Conservation (phyloP, 2,329 filamentous ascomycete species). For the Fusarium dimerum region DNA sequence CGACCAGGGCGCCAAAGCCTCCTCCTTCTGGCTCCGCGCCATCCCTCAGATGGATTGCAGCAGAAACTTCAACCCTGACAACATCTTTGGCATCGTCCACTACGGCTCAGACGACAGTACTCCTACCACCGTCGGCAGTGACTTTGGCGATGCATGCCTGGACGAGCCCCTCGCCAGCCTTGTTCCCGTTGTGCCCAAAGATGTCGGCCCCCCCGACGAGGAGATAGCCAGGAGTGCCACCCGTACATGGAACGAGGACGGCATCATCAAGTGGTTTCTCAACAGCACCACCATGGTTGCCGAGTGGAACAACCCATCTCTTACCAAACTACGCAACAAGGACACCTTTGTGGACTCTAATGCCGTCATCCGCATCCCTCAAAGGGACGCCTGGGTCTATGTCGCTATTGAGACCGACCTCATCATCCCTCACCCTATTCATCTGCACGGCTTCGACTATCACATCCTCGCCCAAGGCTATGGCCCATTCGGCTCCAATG, state of each 20-base stretch:
- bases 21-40: conserved; percentile 52
- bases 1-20: conserved; percentile 33
- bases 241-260: conserved; percentile 27
- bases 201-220: conserved; percentile 32
- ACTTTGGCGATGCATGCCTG: conserved; percentile 30
- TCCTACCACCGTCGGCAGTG: conserved; percentile 14
- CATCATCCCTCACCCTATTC: conserved; percentile 36
- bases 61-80: conserved; percentile 39
- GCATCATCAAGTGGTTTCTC: conserved; percentile 50
- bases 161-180: conserved; percentile 38
- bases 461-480: conserved; percentile 29
- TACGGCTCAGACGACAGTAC: conserved; percentile 34
- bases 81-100: conserved; percentile 51
- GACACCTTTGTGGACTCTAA: conserved; percentile 24
- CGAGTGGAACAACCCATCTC: conserved; percentile 34
- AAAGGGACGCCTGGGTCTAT: conserved; percentile 34
- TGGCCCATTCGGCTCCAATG: conserved; percentile 23
- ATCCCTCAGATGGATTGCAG: conserved; percentile 46
- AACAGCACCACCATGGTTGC: conserved; percentile 35
- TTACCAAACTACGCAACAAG: conserved; percentile 24
- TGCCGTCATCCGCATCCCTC: conserved; percentile 31
- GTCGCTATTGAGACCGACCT: conserved; percentile 29
- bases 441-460: conserved; percentile 40
- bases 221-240: conserved; percentile 31
- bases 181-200: conserved; percentile 37